Base-by-base conservation (phyloP, 1,284 basidiomycete species). In the Inonotus obliquus region DNA sequence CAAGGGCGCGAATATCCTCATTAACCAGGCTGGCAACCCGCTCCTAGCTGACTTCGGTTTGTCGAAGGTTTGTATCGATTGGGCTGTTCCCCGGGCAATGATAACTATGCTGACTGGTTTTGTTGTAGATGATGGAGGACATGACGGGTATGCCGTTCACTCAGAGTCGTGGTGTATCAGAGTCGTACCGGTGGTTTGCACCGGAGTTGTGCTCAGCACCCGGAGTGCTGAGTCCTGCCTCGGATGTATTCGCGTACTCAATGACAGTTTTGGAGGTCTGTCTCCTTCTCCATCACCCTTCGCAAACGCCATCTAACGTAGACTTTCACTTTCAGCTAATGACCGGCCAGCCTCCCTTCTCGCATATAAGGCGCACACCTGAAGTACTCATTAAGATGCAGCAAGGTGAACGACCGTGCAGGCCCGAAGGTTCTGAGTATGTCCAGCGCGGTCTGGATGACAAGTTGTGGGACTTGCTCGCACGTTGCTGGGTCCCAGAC, bases 1-100 rank as follows among this genome's bases (percentile, higher is more conserved):
- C 60, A 80, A 79, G 72, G 78, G 77, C 19, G 74, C 74, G 32
- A 86, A 83, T 64, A 76, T 86, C 19, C 74, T 82, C 29, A 78
- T 86, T 29, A 71, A 80, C 66, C 68, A 72, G 17, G 60, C 68
- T 38, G 81, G 82, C 0, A 70, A 75, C 19, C 81, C 84, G 21
- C 72, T 82, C 14, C 71, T 86, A 23, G 77, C 84, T 4, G 83
- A 86, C 66, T 86, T 84, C 67, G 83, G 84, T 14, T 73, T 86
- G 62, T 71, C 63, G 10, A 64, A 64, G 59, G 62, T 57, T 13
- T 19, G 62, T 41, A 55, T 23, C 21, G 27, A 10, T 32, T 54
- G 53, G 51, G 47, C 17, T 17, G 7, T 4, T 4, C 11, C 25
- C n/a, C n/a, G n/a, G n/a, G n/a, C n/a, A n/a, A 27, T 41, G 19